A percentile compares a stretch with the other conserved stretches of the same genome.
phyloP scores from a whole-genome alignment of 768 basidiomycete species.

The Termitomyces sp. region DNA sequence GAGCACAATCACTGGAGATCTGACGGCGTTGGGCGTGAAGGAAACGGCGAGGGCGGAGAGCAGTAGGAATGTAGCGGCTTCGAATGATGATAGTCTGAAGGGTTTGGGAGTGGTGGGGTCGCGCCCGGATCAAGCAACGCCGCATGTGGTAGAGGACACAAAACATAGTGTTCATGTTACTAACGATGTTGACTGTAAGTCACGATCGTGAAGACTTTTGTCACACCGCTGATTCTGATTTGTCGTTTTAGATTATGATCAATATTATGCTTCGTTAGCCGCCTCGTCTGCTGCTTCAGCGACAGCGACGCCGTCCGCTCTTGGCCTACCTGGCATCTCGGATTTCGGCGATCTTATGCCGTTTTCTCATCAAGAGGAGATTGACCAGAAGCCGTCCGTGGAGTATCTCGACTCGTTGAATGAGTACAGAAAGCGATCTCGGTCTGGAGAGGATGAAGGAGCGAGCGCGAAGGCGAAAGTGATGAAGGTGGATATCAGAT shows the following conservation, averaged over 20 bases:
- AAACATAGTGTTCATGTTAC: conserved; percentile 28
- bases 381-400: conserved; percentile 61
- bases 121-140: conserved; percentile 19
- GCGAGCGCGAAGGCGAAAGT: conserved; percentile 29
- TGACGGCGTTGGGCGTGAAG: conserved; percentile 81
- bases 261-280: conserved; percentile 76
- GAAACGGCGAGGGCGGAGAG: conserved; percentile 54
- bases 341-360: conserved; percentile 43
- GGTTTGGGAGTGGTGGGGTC: conserved; percentile 58
- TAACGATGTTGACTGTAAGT: conserved; percentile 64
- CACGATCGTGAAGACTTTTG: not conserved
- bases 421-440: conserved; percentile 68
- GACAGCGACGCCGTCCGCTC: conserved; percentile 55
- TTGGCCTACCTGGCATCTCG: conserved; percentile 38
- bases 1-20: conserved; percentile 90
- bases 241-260: conserved; percentile 57
- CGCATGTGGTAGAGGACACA: conserved; percentile 18
- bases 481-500: conserved; percentile 33
- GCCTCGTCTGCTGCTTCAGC: conserved; percentile 53
- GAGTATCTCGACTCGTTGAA: conserved; percentile 67
- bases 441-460: conserved; percentile 58
- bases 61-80: conserved; percentile 24
- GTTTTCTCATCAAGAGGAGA: conserved; percentile 48
- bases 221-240: not conserved
- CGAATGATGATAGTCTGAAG: conserved; percentile 69